These are phyloP conservation scores for Moniliella sp. DNA, from an alignment of 1,284 basidiomycete genomes.

Conservation along the genomic window DNA sequence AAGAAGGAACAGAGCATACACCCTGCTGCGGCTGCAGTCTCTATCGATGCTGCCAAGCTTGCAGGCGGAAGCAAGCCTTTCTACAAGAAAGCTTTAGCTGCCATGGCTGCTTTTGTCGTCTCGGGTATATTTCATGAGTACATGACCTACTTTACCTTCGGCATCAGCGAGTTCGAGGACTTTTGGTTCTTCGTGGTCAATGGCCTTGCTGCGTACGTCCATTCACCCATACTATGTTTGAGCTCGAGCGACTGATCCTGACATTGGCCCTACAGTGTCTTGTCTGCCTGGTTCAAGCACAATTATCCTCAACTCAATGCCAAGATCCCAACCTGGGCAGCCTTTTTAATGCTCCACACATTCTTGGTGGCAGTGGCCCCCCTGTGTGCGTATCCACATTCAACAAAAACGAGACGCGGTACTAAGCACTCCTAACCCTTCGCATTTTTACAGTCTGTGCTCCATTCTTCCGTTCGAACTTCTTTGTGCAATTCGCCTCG, in stretches of 20 bases:
- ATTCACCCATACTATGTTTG: too few species aligned
- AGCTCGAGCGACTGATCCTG: not conserved
- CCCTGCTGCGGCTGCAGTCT: too few species aligned
- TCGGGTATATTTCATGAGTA: conserved; percentile 20
- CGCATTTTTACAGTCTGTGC: too few species aligned
- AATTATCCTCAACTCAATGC: conserved; percentile 14
- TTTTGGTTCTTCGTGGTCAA: conserved; percentile 29
- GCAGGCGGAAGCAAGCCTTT: too few species aligned
- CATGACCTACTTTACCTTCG: conserved; percentile 22
- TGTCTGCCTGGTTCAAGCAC: conserved; percentile 19
- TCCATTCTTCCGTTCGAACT: too few species aligned
- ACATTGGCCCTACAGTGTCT: conserved; percentile 6
- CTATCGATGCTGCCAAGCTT: too few species aligned
- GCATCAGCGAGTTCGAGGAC: conserved; percentile 22
- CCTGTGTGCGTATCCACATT: conserved; percentile 12
- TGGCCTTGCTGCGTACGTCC: conserved; percentile 17
- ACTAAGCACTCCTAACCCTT: too few species aligned
- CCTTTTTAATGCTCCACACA: conserved; percentile 15
- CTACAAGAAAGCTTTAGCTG: too few species aligned
- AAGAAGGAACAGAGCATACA: too few species aligned
- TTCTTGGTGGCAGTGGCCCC: conserved; percentile 19
- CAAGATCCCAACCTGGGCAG: conserved; percentile 16
- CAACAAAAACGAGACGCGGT: too few species aligned
- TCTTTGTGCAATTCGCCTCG: too few species aligned
- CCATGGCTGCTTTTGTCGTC: too few species aligned